Evolutionary conservation across 2,329 filamentous ascomycete genomes (phyloP).

Genomic region (Pseudogymnoascus sp.): DNA sequence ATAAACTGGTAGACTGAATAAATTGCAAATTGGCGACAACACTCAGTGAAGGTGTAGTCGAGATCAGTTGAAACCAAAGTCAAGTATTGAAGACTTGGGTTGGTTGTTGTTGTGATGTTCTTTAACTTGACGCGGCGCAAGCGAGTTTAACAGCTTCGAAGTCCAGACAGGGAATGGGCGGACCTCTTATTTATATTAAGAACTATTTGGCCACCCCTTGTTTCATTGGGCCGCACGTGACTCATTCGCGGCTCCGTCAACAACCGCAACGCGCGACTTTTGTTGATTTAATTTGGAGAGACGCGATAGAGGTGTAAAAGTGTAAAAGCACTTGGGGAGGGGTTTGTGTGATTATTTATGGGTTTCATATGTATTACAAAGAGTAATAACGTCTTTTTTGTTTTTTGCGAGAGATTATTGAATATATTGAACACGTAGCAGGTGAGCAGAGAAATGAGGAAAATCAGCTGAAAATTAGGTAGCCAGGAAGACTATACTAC

Average conservation of each 20-base stretch:
- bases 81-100: constrained; percentile 10
- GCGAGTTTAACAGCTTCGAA: background rate
- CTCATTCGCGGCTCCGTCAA: background rate
- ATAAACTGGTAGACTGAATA: background rate
- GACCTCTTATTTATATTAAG: constrained; percentile 8
- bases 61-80: background rate
- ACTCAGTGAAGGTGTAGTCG: background rate
- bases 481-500: background rate
- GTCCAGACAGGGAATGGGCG: constrained; percentile 3
- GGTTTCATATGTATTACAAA: background rate
- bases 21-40: constrained; percentile 5
- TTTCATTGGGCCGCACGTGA: constrained; percentile 1
- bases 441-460: background rate
- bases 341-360: background rate
- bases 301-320: background rate
- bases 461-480: constrained; percentile 4
- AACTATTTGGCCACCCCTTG: constrained; percentile 5
- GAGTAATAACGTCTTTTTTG: background rate
- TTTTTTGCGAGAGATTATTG: background rate
- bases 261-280: background rate
- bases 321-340: background rate
- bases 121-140: constrained; percentile 3
- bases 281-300: background rate
- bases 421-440: background rate
- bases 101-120: constrained; percentile 6